phyloP scores from a whole-genome alignment of 129 eudicot genomes.

The Tagetes patula region DNA sequence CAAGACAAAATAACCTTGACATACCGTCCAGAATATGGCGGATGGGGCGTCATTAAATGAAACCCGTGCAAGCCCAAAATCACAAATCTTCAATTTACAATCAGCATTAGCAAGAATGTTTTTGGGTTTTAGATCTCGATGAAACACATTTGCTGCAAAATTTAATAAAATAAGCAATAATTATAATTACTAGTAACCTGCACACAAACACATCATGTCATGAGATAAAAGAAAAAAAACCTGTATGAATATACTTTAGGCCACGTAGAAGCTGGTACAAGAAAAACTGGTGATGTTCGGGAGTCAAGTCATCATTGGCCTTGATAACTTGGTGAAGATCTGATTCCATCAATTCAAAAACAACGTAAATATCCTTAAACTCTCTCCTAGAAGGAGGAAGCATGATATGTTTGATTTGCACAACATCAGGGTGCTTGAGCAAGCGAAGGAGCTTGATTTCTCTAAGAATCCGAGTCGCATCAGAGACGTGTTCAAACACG shows the following conservation, averaged over 20 bases:
- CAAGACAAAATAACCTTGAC: conserved; percentile 10
- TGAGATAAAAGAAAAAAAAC: conserved; percentile 26
- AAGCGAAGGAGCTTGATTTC: conserved; percentile 84
- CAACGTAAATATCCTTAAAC: conserved; percentile 68
- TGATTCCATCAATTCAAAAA: conserved; percentile 77
- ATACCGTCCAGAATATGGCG: conserved; percentile 74
- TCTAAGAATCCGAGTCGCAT: conserved; percentile 76
- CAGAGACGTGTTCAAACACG: conserved; percentile 89
- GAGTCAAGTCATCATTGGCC: conserved; percentile 76
- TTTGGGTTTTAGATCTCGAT: conserved; percentile 73
- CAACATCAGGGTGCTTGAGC: conserved; percentile 78
- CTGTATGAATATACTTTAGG: conserved; percentile 73
- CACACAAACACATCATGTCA: not conserved
- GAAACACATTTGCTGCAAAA: conserved; percentile 67
- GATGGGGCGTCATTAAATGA: conserved; percentile 75
- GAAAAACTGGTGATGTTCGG: conserved; percentile 78
- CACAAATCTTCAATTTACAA: conserved; percentile 72
- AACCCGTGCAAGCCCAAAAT: conserved; percentile 76
- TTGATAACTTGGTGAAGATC: conserved; percentile 83
- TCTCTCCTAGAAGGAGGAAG: conserved; percentile 89
- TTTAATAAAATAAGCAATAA: not conserved
- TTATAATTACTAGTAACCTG: not conserved
- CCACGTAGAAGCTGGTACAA: conserved; percentile 87
- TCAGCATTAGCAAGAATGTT: conserved; percentile 73
- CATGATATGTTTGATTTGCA: conserved; percentile 80